phyloP scores from a whole-genome alignment of 352 stramenopile species.

The Halophytophthora polymorphica region DNA sequence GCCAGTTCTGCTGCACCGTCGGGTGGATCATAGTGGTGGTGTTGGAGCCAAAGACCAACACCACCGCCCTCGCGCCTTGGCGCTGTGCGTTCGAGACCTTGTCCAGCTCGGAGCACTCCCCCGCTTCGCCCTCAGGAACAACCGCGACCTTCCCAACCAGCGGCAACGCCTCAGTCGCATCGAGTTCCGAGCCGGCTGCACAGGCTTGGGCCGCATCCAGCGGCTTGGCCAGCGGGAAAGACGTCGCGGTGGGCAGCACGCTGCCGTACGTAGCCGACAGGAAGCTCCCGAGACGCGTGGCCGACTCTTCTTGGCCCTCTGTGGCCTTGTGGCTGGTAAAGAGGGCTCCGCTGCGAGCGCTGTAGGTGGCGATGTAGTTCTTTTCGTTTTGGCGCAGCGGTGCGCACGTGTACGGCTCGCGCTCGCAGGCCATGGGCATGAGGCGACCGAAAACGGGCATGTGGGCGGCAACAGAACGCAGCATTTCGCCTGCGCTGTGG shows the following conservation, averaged over 20 bases:
- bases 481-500: slow-evolving; percentile 39
- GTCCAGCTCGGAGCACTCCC: slow-evolving; percentile 34
- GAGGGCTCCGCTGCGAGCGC: slow-evolving; percentile 36
- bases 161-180: slow-evolving; percentile 11
- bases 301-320: slow-evolving; percentile 3
- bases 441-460: slow-evolving; percentile 41
- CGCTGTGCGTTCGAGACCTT: slow-evolving; percentile 42
- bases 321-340: slow-evolving; percentile 11
- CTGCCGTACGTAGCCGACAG: slow-evolving; percentile 50
- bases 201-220: slow-evolving; percentile 29
- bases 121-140: slow-evolving; percentile 18
- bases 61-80: slow-evolving; percentile 33
- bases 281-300: slow-evolving; percentile 40
- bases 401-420: slow-evolving; percentile 43
- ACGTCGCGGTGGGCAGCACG: slow-evolving; percentile 24
- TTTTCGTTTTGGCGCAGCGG: slow-evolving; percentile 21
- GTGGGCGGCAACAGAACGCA: slow-evolving; percentile 27
- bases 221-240: slow-evolving; percentile 18
- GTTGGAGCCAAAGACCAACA: slow-evolving; percentile 30
- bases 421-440: slow-evolving; percentile 54
- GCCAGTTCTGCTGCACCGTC: slow-evolving; percentile 42
- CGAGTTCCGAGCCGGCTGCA: slow-evolving; percentile 7
- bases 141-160: slow-evolving; percentile 30
- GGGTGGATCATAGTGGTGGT: slow-evolving; percentile 28
- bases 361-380: slow-evolving; percentile 34